A percentile compares a stretch with the other conserved stretches of the same genome.
These are phyloP conservation scores for Talaromyces verruculosus DNA, from an alignment of 2,329 filamentous ascomycete genomes.

Conservation along the genomic window DNA sequence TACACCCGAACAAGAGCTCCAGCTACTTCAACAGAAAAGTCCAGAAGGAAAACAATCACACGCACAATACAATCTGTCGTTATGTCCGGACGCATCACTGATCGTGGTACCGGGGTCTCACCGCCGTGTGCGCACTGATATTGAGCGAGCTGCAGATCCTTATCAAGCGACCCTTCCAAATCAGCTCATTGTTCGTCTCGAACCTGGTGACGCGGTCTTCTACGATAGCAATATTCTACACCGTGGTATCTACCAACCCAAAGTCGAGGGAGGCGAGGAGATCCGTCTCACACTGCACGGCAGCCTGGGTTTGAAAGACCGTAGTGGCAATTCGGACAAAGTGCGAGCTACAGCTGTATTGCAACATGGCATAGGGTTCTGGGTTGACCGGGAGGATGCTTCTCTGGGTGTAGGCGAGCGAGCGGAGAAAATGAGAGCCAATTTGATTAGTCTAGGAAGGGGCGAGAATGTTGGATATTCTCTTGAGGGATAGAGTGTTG, in stretches of 20 bases:
- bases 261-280: constrained; percentile 38
- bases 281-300: constrained; percentile 46
- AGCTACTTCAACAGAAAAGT: constrained; percentile 54
- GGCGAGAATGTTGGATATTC: constrained; percentile 45
- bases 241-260: constrained; percentile 44
- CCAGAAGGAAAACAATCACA: constrained; percentile 59
- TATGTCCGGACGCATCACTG: constrained; percentile 71
- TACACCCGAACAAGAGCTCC: constrained; percentile 64
- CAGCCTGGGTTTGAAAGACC: constrained; percentile 42
- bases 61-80: constrained; percentile 83
- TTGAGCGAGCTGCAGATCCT: constrained; percentile 66
- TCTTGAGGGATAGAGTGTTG: constrained; percentile 12
- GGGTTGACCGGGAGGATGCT: constrained; percentile 45
- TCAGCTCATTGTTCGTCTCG: constrained; percentile 65
- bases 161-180: constrained; percentile 62
- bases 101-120: constrained; percentile 79
- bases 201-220: constrained; percentile 77
- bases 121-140: constrained; percentile 65
- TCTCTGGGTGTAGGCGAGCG: constrained; percentile 39
- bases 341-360: constrained; percentile 45
- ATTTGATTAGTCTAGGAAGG: constrained; percentile 46
- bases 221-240: constrained; percentile 85
- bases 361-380: constrained; percentile 49
- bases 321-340: constrained; percentile 29
- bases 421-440: constrained; percentile 46